Evolutionary conservation across 768 basidiomycete genomes (phyloP).

Genomic region (Artomyces pyxidatus): DNA sequence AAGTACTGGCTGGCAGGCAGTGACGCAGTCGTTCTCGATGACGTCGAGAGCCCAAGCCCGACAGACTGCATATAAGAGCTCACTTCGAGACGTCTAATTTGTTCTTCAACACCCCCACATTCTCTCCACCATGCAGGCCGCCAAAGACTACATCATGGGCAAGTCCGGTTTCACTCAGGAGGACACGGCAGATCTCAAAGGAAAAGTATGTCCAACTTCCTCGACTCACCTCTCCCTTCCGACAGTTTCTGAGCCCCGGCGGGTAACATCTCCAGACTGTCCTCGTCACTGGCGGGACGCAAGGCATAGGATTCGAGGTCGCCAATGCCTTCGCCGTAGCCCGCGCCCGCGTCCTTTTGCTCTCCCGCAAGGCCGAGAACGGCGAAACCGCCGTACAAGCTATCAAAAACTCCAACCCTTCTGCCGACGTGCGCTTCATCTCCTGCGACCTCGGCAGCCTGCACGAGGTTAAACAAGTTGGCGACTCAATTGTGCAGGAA

Average conservation of each 20-base stretch:
- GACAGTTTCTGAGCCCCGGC: no score
- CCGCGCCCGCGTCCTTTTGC: slow-evolving; percentile 21
- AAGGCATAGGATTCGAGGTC: slow-evolving; percentile 25
- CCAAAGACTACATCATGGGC: neutral
- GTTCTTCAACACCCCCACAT: no score
- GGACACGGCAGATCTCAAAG: neutral
- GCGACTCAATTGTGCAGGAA: slow-evolving; percentile 17
- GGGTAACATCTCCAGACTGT: no score
- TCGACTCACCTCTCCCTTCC: no score
- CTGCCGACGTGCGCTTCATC: slow-evolving; percentile 18
- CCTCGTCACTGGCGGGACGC: slow-evolving; percentile 24
- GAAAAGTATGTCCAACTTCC: neutral
- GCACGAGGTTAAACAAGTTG: slow-evolving; percentile 20
- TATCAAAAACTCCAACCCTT: slow-evolving; percentile 17
- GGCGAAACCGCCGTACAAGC: slow-evolving; percentile 15
- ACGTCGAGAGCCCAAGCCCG: no score
- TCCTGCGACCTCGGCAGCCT: slow-evolving; percentile 24
- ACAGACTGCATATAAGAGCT: no score
- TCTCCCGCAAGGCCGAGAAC: slow-evolving; percentile 19
- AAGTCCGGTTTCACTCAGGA: neutral
- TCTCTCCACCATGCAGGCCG: neutral
- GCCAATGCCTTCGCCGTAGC: slow-evolving; percentile 22
- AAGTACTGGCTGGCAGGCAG: no score
- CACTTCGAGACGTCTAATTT: no score
- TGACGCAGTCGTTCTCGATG: no score